Percentiles rank a stretch among this genome's conserved stretches.
These are phyloP conservation scores for Odonthalia washingtoniensis DNA, from an alignment of 31 red algal species.

Conservation along the genomic window DNA sequence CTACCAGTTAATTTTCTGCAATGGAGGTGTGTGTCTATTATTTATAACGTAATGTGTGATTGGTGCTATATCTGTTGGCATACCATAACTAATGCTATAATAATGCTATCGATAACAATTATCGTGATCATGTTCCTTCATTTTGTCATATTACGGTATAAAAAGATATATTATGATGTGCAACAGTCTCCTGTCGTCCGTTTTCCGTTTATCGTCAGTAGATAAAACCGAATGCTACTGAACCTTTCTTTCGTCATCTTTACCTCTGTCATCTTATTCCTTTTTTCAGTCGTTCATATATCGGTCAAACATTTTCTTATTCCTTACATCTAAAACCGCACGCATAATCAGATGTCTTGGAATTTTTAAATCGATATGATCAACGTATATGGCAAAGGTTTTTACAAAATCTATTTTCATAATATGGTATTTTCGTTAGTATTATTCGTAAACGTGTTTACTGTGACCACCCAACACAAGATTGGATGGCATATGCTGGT, in stretches of 20 bases:
- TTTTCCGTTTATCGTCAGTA: background rate
- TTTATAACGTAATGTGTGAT: no score
- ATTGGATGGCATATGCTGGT: background rate
- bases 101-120: no score
- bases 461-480: background rate
- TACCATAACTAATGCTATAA: no score
- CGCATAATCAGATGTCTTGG: background rate
- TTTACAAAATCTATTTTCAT: background rate
- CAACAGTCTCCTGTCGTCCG: background rate
- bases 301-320: background rate
- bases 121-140: no score
- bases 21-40: no score
- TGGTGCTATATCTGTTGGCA: no score
- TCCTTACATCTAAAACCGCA: background rate
- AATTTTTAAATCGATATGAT: background rate
- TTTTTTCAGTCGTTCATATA: background rate
- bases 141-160: no score
- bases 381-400: background rate
- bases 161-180: no score
- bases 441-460: background rate
- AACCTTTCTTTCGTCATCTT: background rate
- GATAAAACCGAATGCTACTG: background rate
- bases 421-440: background rate
- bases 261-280: background rate
- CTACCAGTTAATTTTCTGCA: no score